Conservation (phyloP, 805 yeast species). For the Tetrapisispora fleetii region DNA sequence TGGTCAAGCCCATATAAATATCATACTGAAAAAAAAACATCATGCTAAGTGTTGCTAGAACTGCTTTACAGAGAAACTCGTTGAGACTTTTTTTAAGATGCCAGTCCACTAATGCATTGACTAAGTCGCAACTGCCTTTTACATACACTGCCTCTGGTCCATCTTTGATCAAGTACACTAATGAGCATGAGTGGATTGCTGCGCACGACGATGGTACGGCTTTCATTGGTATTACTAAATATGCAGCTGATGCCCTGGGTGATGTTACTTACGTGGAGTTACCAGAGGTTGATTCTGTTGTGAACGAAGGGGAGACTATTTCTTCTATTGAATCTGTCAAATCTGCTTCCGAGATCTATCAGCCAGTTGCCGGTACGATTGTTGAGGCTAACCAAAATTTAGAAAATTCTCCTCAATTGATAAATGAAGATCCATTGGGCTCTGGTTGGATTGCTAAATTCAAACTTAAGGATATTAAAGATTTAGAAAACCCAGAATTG, state of each 20-base stretch:
- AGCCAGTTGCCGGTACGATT: conserved; percentile 75
- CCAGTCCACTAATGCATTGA: conserved; percentile 23
- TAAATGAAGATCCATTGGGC: conserved; percentile 87
- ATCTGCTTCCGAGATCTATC: conserved; percentile 84
- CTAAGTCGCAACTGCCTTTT: conserved; percentile 25
- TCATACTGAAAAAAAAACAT: not conserved
- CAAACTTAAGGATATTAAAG: conserved; percentile 41
- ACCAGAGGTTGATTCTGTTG: conserved; percentile 57
- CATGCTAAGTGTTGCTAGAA: conserved; percentile 3
- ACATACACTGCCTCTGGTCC: conserved; percentile 26
- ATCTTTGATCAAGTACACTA: conserved; percentile 51
- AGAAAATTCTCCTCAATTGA: conserved; percentile 61
- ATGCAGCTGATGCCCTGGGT: conserved; percentile 94
- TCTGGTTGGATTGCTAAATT: conserved; percentile 87
- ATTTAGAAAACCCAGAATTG: conserved; percentile 39
- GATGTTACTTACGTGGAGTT: conserved; percentile 92
- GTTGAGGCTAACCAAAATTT: conserved; percentile 59
- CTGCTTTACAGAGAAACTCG: conserved; percentile 1
- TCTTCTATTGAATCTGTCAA: conserved; percentile 95
- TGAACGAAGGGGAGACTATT: conserved; percentile 67
- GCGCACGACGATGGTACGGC: conserved; percentile 73
- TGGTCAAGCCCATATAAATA: not conserved
- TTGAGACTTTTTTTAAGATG: conserved; percentile 16
- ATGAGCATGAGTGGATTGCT: conserved; percentile 94
- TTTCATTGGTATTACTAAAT: conserved; percentile 86